These are phyloP conservation scores for Cucurbita argyrosperma DNA, from an alignment of 306 rosid genomes.

Conservation along the genomic window DNA sequence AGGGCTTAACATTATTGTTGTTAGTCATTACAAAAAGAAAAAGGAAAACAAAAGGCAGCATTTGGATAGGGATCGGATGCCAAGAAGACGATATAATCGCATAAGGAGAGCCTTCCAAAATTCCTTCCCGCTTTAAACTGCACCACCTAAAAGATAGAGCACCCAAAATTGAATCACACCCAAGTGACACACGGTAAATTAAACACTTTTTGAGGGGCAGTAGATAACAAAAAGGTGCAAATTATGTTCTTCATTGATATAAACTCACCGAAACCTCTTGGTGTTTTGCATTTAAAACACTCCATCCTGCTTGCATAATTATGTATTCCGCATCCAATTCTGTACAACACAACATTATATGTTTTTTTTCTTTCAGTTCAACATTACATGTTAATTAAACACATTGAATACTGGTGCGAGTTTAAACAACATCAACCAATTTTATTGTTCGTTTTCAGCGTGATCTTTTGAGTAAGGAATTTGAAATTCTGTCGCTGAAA, in stretches of 20 bases:
- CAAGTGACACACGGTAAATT: neutral
- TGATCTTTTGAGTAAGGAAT: neutral
- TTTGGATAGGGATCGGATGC: constrained; percentile 13
- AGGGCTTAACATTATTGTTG: constrained; percentile 6
- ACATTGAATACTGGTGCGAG: neutral
- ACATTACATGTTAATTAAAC: neutral
- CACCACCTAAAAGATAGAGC: constrained; percentile 8
- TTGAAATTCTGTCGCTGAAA: neutral
- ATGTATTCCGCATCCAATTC: constrained; percentile 77
- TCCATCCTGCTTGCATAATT: constrained; percentile 81
- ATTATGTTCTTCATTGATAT: neutral
- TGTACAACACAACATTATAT: constrained; percentile 15
- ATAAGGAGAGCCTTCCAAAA: neutral
- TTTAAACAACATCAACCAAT: neutral
- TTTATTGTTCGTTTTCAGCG: neutral
- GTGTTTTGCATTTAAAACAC: constrained; percentile 72
- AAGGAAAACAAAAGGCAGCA: neutral
- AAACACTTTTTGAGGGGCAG: neutral
- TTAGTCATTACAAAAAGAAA: neutral
- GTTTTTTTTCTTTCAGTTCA: no score
- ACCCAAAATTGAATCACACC: neutral
- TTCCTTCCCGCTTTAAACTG: constrained; percentile 11
- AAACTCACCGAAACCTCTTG: constrained; percentile 19
- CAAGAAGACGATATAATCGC: constrained; percentile 2
- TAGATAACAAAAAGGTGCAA: neutral